Evolutionary conservation across 345 rosid species (phyloP), one percentile per base, ranked within the genome.

Genomic region (Rhizophora apiculata): DNA sequence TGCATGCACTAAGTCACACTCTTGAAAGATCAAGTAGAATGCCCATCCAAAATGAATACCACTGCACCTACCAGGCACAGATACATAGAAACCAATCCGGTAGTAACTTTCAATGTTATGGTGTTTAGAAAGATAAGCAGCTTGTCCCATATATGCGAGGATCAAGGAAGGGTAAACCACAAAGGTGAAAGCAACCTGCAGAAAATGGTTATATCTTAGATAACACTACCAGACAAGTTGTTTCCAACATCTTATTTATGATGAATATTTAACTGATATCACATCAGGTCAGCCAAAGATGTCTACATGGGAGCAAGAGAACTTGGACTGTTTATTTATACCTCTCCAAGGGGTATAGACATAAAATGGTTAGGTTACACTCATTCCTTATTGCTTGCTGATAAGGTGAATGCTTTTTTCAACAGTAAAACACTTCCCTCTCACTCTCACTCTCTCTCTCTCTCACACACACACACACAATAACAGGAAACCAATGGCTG

Each of bases 61-160:
- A 24, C 29, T 56, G 29, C 60, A 56, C 60, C 16, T 56, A 67
- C 70, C 70, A 20, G 70, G 70, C 37, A 67, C 70, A 54, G 70
- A 67, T 21, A 67, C 70, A 57, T 67, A 67, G 51, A 67, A 67
- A 31, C 70, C 62, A 21, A 67, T 67, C 43, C 55, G 48, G 53
- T 55, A 53, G 34, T 56, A 46, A 56, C 49, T 67, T 20, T 56
- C 62, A 22, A 56, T 56, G 31, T 10, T 56, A 53, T 67, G 70
- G 24, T 67, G 70, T 43, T 31, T 34, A 1, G 70, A 67, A 31
- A 67, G 49, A 39, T 54, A 67, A 15, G 62, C 62, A 34, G 62
- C 62, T 37, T 67, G 70, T 8, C 70, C 70, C 70, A 67, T 67
- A 57, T 67, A 67, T 20, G 70, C 70, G 8, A 67, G 62, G 62